Evolutionary conservation across 805 yeast species (phyloP).

Genomic region (Kuraishia molischiana): DNA sequence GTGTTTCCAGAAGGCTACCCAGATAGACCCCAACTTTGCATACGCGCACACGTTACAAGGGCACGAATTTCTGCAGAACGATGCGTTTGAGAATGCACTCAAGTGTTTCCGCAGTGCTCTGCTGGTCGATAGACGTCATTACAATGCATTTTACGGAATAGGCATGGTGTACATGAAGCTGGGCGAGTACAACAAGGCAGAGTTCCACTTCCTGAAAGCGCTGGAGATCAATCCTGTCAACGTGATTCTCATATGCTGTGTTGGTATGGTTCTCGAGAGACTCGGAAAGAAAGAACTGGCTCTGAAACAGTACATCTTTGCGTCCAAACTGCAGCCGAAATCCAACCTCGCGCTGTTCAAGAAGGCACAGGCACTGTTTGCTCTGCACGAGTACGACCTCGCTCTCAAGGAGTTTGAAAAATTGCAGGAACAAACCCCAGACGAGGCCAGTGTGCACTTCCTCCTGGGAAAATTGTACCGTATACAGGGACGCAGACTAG

Average conservation of each 20-base stretch:
- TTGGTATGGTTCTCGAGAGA: conserved; percentile 88
- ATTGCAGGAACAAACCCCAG: conserved; percentile 74
- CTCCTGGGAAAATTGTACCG: conserved; percentile 81
- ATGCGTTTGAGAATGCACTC: conserved; percentile 83
- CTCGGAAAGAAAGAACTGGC: conserved; percentile 62
- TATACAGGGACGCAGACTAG: conserved; percentile 58
- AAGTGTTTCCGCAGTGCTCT: conserved; percentile 76
- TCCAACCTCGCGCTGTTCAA: conserved; percentile 83
- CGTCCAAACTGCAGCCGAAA: conserved; percentile 74
- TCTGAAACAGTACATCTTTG: conserved; percentile 70
- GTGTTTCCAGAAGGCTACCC: conserved; percentile 74
- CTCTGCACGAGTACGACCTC: conserved; percentile 58
- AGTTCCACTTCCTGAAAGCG: conserved; percentile 80
- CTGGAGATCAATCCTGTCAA: conserved; percentile 84
- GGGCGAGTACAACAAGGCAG: conserved; percentile 79
- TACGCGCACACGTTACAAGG: conserved; percentile 92
- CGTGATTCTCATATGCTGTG: conserved; percentile 81
- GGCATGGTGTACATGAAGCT: conserved; percentile 88
- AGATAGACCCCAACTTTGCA: conserved; percentile 58
- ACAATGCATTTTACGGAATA: conserved; percentile 91
- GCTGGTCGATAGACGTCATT: conserved; percentile 69
- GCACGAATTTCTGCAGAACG: conserved; percentile 81
- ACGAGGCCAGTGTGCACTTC: conserved; percentile 90
- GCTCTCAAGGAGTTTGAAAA: conserved; percentile 71
- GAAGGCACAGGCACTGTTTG: conserved; percentile 71